Base-by-base conservation (phyloP, 2,329 filamentous ascomycete genomes). In the Ustilaginoidea virens region DNA sequence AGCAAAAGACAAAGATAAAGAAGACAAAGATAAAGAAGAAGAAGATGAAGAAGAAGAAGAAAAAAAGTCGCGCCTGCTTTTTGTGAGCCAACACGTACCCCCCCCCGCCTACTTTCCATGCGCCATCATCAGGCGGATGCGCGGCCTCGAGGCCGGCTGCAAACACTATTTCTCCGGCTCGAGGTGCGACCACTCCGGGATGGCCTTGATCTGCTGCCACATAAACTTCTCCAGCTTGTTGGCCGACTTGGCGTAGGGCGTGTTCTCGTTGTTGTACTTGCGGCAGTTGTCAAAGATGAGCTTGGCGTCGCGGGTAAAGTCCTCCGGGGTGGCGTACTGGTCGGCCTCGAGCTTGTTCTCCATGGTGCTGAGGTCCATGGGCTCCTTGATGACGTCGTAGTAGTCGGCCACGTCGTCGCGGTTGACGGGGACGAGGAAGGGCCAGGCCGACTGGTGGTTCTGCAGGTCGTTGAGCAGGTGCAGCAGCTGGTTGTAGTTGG, bases 391-490 rank as follows among this genome's bases (percentile, higher is more conserved):
- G 36, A 96, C 86, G 34, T 93, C 83, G 60, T 96, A 96, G 58
- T 98, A 98, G 52, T 98, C 90, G n/a, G 83, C 75, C 0, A 98
- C 90, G 40, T 96, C 90, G 44, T 98, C 90, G 40, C 79, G 76
- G 50, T 92, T 94, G 40, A 98, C 90, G 1, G 90, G 87, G 16
- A 83, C 72, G 18, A 90, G 68, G 61, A 98, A 98, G 0, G 90
- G 90, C 90, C 90, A 98, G 0, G 85, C 80, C 6, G 80, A 78
- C 41, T 75, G 75, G 56, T 93, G 85, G 49, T 94, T 96, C 51
- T 96, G 86, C 53, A 96, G 72, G 47, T 93, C 82, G 53, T 92
- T 93, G 39, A 98, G 75, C 5, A 98, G 69, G 51, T 90, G 83
- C 9, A 93, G 69, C 3, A 98, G 74, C 41, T 92, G 80, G 51